Evolutionary conservation across 176 grass and related monocot species (phyloP), one percentile per base, ranked within the genome.

Genomic region (Oryza longistaminata): DNA sequence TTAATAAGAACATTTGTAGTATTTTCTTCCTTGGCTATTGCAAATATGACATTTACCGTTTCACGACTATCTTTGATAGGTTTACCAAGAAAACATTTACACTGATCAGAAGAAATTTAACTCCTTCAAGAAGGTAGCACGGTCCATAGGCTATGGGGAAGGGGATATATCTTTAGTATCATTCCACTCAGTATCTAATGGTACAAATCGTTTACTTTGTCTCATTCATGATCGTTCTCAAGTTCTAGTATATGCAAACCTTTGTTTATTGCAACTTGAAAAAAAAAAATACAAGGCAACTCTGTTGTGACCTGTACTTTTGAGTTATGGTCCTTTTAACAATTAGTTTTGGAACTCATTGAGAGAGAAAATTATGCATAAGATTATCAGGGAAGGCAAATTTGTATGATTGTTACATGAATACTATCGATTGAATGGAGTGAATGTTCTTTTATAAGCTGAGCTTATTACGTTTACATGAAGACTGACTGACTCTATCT

Each of bases 91-190:
- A 77, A 94, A 97, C 64, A 85, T 94, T 45, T 91, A 92, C 84
- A 83, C 81, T 9, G 60, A 81, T 17, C 34, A 91, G 49, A 97
- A 92, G 83, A 79, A 91, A 83, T 97, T 97, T 70, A 94, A 78
- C 74, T 97, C 90, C 76, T 97, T 97, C 88, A 97, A 94, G 87
- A 97, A 94, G 78, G 86, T 97, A 85, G 74, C 90, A 73, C 66
- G 86, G 58, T 92, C 83, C n/a, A 92, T 92, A 88, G 90, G 90
- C 39, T 92, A 89, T 7, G 81, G 88, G 7, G 83, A 94, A 76
- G 77, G 49, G 76, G 90, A 92, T 80, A 66, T 97, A 72, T 80
- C 69, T 61, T 70, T 94, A 35, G 85, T 91, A 81, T 94, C 92
- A 48, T 91, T 88, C 74, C 94, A 97, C 69, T 97, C 94, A 1